Evolutionary conservation across 306 rosid species (phyloP).

Genomic region (Cicer arietinum): DNA sequence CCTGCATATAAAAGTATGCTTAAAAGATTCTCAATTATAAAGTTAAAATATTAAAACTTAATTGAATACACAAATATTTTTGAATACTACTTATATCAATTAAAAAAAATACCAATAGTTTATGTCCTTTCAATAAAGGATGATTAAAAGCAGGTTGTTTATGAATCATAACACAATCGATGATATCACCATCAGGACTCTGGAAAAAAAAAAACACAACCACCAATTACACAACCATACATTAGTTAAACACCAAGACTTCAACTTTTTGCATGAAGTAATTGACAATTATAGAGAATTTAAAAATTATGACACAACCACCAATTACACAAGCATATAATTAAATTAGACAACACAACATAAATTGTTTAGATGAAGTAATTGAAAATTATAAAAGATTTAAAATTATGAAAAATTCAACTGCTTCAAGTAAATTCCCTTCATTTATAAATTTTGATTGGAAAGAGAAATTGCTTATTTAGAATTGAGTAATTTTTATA

Average conservation of each 20-base stretch:
- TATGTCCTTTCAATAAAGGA: constrained; percentile 69
- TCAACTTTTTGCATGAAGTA: too few relatives aligned
- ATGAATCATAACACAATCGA: constrained; percentile 81
- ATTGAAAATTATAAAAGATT: too few relatives aligned
- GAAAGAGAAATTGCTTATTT: too few relatives aligned
- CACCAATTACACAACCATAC: background rate
- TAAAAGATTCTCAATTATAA: background rate
- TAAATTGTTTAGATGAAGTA: constrained; percentile 17
- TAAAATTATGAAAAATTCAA: too few relatives aligned
- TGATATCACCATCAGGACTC: constrained; percentile 89
- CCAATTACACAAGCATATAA: too few relatives aligned
- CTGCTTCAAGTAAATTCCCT: too few relatives aligned
- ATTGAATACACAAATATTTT: constrained; percentile 1
- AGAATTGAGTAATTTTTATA: too few relatives aligned
- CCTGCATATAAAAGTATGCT: constrained; percentile 48
- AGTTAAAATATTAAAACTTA: background rate
- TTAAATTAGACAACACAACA: too few relatives aligned
- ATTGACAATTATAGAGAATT: too few relatives aligned
- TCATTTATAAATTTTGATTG: too few relatives aligned
- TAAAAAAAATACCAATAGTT: constrained; percentile 64
- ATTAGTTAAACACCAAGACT: constrained; percentile 7
- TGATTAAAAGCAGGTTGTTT: constrained; percentile 95
- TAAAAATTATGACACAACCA: too few relatives aligned
- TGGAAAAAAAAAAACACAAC: constrained; percentile 1
- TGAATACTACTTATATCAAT: background rate